Conservation (phyloP, 1,284 basidiomycete genomes). For the Leccinum pachyderme region DNA sequence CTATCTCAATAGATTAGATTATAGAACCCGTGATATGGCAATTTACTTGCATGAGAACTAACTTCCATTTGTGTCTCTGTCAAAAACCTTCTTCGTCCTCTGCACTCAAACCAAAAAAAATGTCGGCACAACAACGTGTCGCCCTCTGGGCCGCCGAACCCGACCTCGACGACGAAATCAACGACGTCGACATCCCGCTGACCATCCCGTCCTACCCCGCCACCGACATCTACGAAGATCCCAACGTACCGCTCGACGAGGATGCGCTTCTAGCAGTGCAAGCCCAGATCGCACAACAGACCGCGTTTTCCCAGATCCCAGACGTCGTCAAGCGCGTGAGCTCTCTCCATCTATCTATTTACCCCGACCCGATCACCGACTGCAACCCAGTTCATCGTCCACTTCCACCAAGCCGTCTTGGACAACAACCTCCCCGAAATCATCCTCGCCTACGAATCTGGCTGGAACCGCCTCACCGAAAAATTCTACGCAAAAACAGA, state of each 20-base stretch:
- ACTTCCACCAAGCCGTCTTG: conserved; percentile 85
- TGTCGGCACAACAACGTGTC: conserved; percentile 55
- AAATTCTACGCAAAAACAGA: conserved; percentile 93
- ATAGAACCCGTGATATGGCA: too few relatives aligned
- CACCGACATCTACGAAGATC: conserved; percentile 65
- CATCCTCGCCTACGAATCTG: conserved; percentile 89
- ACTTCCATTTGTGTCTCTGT: conserved; percentile 11
- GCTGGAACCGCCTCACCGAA: conserved; percentile 95
- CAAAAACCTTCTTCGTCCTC: conserved; percentile 2
- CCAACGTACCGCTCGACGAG: conserved; percentile 55
- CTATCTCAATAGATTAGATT: neutral
- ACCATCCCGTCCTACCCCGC: conserved; percentile 65
- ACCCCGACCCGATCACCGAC: neutral
- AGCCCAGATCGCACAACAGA: conserved; percentile 78
- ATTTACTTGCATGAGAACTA: conserved; percentile 10
- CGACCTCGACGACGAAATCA: conserved; percentile 73
- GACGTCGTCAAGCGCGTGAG: conserved; percentile 78
- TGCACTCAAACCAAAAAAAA: conserved; percentile 9
- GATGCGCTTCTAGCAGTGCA: conserved; percentile 66
- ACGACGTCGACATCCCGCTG: conserved; percentile 69
- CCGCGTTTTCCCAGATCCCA: conserved; percentile 73
- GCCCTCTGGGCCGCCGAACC: conserved; percentile 67
- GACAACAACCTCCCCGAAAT: conserved; percentile 89
- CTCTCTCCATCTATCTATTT: conserved; percentile 10
- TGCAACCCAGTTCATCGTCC: conserved; percentile 73